Base-by-base conservation (phyloP, 352 stramenopile genomes). In the Pythium scleroteichum region DNA sequence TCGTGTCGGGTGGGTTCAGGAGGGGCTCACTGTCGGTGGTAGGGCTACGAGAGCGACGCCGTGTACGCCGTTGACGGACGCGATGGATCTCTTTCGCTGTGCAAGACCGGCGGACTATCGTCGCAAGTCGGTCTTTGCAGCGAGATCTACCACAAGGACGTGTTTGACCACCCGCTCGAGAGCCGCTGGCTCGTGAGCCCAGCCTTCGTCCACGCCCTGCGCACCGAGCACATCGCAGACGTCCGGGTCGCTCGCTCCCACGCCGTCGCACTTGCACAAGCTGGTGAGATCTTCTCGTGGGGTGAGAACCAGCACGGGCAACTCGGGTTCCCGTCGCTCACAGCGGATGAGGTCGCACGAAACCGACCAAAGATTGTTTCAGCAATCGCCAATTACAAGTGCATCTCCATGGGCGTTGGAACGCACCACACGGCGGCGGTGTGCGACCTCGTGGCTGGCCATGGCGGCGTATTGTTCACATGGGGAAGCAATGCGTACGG, bases 261-360 rank as follows among this genome's bases (percentile, higher is more conserved):
- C 55, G 78, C 66, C 0, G 70, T 97, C 45, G 92, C 82, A 17
- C 68, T 96, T 4, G 87, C 88, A 2, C 71, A 82, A 3, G 80
- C 90, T 19, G 96, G 96, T 0, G 70, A 88, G 24, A 86, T 99
- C 5, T 98, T 97, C 61, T 92, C 87, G 6, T 99, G 96, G 92
- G 97, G 97, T 16, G 94, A 91, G 59, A 97, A 97, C 59, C 93
- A 98, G 52, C 89, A 99, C 33, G 82, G 84, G 16, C 76, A 85
- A 10, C 74, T 92, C 20, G 84, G 86, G 13, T 82, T 85, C 51
- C 60, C 56, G 12, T 68, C 66, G 8, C 67, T 77, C 16, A 76
- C 63, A n/a, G 64, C 77, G 8, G 80, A 77, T 3, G 60, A 79
- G 0, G 79, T 89, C 4, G 74, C 77, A 14, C 67, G 70, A 16